These are phyloP conservation scores for Myxozyma melibiosi DNA, from an alignment of 805 yeast species.

Conservation along the genomic window DNA sequence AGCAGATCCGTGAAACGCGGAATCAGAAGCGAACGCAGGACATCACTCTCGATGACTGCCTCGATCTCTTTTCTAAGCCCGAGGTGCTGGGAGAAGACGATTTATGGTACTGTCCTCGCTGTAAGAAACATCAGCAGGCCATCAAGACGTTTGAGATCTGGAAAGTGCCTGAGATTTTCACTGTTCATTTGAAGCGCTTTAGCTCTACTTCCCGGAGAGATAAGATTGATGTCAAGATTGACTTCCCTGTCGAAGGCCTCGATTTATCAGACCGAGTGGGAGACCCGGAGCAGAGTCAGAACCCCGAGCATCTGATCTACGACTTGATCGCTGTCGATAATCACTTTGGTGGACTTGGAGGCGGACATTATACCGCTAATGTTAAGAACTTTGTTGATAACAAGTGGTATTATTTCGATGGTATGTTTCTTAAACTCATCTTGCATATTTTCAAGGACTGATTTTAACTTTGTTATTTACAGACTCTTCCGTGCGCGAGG, in stretches of 20 bases:
- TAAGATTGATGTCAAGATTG: conserved; percentile 80
- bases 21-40: conserved; percentile 37
- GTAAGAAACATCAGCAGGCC: conserved; percentile 88
- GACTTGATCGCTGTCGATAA: conserved; percentile 93
- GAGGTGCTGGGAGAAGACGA: conserved; percentile 88
- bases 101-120: conserved; percentile 89
- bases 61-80: conserved; percentile 71
- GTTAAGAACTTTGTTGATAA: conserved; percentile 75
- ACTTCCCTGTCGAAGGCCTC: conserved; percentile 82
- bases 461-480: neutral
- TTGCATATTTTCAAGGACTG: neutral
- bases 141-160: conserved; percentile 88
- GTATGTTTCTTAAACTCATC: conserved; percentile 1
- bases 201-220: conserved; percentile 73
- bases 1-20: conserved; percentile 40
- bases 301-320: conserved; percentile 51
- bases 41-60: conserved; percentile 71
- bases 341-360: conserved; percentile 94
- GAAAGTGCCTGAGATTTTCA: conserved; percentile 89
- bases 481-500: conserved; percentile 65
- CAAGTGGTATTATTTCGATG: conserved; percentile 90
- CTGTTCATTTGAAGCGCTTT: conserved; percentile 88
- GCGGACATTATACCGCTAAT: conserved; percentile 95
- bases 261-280: conserved; percentile 67
- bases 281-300: conserved; percentile 35